phyloP scores from a whole-genome alignment of 768 basidiomycete species.

The Albatrellus ellisii region DNA sequence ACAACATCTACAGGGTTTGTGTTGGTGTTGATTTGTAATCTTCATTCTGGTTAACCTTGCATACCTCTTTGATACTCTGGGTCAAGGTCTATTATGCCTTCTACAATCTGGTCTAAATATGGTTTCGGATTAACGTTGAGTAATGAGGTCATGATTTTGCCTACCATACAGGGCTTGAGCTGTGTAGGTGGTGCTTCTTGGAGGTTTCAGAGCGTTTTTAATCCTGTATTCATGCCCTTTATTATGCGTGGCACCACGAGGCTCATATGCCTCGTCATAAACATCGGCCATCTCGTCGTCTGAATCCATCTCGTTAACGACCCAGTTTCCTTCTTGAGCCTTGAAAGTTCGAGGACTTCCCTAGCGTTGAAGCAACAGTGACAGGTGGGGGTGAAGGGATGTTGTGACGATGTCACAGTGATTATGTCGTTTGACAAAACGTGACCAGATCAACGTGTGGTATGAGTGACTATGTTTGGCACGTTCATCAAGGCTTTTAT shows the following conservation, averaged over 20 bases:
- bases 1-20: constrained; percentile 50
- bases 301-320: too few species aligned
- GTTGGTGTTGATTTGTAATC: too few species aligned
- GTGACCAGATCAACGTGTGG: too few species aligned
- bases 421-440: too few species aligned
- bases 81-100: constrained; percentile 37
- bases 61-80: constrained; percentile 56
- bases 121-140: not conserved
- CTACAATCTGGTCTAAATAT: constrained; percentile 31
- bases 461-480: too few species aligned
- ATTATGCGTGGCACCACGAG: not conserved
- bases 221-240: constrained; percentile 18
- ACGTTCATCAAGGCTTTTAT: too few species aligned
- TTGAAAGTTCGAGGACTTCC: too few species aligned
- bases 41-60: too few species aligned
- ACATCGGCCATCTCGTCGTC: not conserved
- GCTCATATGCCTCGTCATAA: not conserved
- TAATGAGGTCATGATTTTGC: constrained; percentile 5
- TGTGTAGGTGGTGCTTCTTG: constrained; percentile 50
- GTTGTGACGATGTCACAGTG: too few species aligned
- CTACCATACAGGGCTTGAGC: constrained; percentile 47
- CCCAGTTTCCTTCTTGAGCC: too few species aligned
- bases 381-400: too few species aligned
- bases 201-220: constrained; percentile 36
- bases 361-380: too few species aligned